phyloP scores from a whole-genome alignment of 2,329 filamentous ascomycete genomes.

The Cadophora sp. region DNA sequence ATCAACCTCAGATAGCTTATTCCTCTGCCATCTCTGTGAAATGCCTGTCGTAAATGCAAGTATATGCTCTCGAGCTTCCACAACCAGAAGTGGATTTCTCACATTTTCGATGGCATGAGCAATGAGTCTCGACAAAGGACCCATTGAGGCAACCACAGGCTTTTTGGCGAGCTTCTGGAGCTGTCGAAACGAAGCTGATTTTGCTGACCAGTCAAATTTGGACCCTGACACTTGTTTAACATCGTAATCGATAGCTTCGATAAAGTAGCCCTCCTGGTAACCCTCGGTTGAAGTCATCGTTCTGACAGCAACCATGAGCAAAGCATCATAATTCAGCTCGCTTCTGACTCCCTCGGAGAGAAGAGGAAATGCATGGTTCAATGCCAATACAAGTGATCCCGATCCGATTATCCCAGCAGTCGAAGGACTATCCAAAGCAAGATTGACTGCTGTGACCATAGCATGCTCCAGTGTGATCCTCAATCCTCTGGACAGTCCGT shows the following conservation, averaged over 20 bases:
- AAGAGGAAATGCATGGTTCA: slow-evolving; percentile 69
- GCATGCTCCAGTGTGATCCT: slow-evolving; percentile 64
- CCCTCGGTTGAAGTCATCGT: slow-evolving; percentile 66
- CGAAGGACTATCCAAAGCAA: slow-evolving; percentile 60
- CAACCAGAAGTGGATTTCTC: slow-evolving; percentile 50
- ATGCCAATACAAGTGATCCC: slow-evolving; percentile 60
- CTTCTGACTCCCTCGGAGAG: slow-evolving; percentile 59
- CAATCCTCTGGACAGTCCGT: slow-evolving; percentile 59
- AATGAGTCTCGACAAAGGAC: slow-evolving; percentile 66
- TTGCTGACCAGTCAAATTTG: slow-evolving; percentile 64
- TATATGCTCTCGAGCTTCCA: slow-evolving; percentile 58
- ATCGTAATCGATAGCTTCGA: slow-evolving; percentile 67
- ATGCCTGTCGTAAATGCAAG: slow-evolving; percentile 53
- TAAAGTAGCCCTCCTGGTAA: slow-evolving; percentile 68
- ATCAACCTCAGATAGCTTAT: slow-evolving; percentile 71
- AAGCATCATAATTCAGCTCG: slow-evolving; percentile 61
- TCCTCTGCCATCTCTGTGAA: slow-evolving; percentile 70
- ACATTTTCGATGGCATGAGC: slow-evolving; percentile 66
- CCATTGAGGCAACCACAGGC: slow-evolving; percentile 65
- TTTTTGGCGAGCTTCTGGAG: slow-evolving; percentile 61
- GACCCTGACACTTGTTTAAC: slow-evolving; percentile 55
- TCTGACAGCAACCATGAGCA: slow-evolving; percentile 64
- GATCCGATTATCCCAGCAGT: slow-evolving; percentile 57
- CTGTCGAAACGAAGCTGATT: slow-evolving; percentile 62
- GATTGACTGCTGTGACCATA: slow-evolving; percentile 65